Conservation (phyloP, 2,329 filamentous ascomycete genomes). For the Ciborinia camelliae region DNA sequence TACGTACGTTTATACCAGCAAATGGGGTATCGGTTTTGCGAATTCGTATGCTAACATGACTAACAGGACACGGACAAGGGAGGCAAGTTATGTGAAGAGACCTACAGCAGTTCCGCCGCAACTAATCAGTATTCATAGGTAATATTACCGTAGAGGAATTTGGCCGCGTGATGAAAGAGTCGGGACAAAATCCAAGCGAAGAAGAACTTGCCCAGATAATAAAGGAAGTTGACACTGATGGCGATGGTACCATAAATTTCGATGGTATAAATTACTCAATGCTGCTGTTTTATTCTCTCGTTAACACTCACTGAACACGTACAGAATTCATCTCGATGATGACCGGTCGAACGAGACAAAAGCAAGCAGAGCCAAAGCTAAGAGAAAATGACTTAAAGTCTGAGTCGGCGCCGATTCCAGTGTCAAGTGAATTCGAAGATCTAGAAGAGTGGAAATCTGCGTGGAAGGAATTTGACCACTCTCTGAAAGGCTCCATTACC, state of each 20-base stretch:
- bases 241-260: slow-evolving; percentile 64
- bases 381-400: neutral
- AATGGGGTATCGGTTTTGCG: neutral
- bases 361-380: neutral
- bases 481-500: slow-evolving; percentile 38
- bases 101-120: neutral
- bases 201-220: slow-evolving; percentile 62
- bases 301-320: neutral
- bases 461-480: slow-evolving; percentile 40
- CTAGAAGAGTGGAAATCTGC: slow-evolving; percentile 37
- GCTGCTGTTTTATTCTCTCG: neutral
- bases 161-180: slow-evolving; percentile 20
- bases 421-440: slow-evolving; percentile 18
- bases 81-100: neutral
- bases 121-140: neutral
- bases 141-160: slow-evolving; percentile 22
- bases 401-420: neutral
- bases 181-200: slow-evolving; percentile 11
- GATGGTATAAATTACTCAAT: slow-evolving; percentile 43
- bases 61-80: slow-evolving; percentile 21
- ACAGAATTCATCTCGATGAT: slow-evolving; percentile 45
- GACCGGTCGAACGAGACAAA: slow-evolving; percentile 39
- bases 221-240: slow-evolving; percentile 63
- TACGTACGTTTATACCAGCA: slow-evolving; percentile 5
- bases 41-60: neutral